Evolutionary conservation across 371 early-diverging fungal genomes (phyloP).

Genomic region (Rhizomucor pusillus): DNA sequence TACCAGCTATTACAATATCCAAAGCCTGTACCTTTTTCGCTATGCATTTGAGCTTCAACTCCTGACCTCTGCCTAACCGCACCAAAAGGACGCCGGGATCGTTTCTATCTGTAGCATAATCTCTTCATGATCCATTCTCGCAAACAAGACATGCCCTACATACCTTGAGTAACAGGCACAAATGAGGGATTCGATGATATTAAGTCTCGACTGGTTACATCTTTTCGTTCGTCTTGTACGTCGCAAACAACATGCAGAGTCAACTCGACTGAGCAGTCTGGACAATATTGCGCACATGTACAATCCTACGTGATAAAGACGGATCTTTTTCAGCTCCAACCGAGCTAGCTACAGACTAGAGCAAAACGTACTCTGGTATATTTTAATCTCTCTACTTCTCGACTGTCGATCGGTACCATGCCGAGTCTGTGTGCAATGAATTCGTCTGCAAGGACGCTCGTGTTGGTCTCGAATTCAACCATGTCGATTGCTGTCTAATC

Average conservation of each 20-base stretch:
- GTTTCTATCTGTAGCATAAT: constrained; percentile 37
- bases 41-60: constrained; percentile 83
- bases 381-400: constrained; percentile 74
- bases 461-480: constrained; percentile 95
- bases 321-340: background rate
- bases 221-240: constrained; percentile 64
- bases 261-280: constrained; percentile 88
- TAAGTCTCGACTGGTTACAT: constrained; percentile 85
- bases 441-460: constrained; percentile 98
- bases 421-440: constrained; percentile 98
- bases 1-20: background rate
- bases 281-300: constrained; percentile 86
- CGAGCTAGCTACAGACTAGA: background rate
- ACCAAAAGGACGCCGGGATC: constrained; percentile 87
- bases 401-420: constrained; percentile 91
- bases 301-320: constrained; percentile 67
- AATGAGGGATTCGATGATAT: constrained; percentile 76
- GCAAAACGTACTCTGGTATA: constrained; percentile 69
- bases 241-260: constrained; percentile 82
- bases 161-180: constrained; percentile 72
- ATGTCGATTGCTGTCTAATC: constrained; percentile 88
- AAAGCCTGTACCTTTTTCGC: constrained; percentile 69
- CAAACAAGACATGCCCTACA: background rate
- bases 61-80: constrained; percentile 93
- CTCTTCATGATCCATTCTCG: background rate